Conservation (phyloP, 2,329 filamentous ascomycete genomes). For the Alternaria rosae region DNA sequence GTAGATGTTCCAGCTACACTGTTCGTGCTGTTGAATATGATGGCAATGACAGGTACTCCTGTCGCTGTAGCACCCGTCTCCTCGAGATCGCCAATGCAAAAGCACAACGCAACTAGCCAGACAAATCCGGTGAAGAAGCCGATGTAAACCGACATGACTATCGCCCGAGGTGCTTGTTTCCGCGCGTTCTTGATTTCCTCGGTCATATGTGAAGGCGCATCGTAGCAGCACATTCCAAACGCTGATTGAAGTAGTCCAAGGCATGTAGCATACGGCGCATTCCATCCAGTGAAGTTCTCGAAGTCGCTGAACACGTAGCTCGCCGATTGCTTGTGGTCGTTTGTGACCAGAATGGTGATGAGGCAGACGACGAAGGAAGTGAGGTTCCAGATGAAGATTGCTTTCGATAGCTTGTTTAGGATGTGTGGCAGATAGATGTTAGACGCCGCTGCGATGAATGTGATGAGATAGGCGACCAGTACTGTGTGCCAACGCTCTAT, state of each 20-base stretch:
- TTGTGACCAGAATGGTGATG: slow-evolving; percentile 61
- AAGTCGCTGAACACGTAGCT: slow-evolving; percentile 65
- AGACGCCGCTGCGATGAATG: slow-evolving; percentile 53
- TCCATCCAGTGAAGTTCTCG: slow-evolving; percentile 63
- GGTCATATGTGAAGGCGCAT: slow-evolving; percentile 60
- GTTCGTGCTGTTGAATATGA: slow-evolving; percentile 59
- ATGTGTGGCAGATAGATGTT: slow-evolving; percentile 61
- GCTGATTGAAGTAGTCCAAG: slow-evolving; percentile 63
- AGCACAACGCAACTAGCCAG: slow-evolving; percentile 51
- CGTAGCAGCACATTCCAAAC: slow-evolving; percentile 64
- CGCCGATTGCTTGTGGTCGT: slow-evolving; percentile 62
- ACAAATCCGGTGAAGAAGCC: slow-evolving; percentile 51
- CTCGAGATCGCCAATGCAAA: slow-evolving; percentile 55
- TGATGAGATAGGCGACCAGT: slow-evolving; percentile 60
- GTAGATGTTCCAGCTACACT: slow-evolving; percentile 56
- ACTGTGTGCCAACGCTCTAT: slow-evolving; percentile 66
- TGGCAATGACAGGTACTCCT: slow-evolving; percentile 62
- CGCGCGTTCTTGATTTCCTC: slow-evolving; percentile 63
- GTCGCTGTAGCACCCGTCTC: slow-evolving; percentile 55
- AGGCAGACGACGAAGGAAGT: slow-evolving; percentile 61
- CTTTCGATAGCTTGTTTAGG: slow-evolving; percentile 60
- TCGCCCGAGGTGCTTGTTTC: slow-evolving; percentile 58
- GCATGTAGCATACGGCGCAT: slow-evolving; percentile 59
- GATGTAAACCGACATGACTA: slow-evolving; percentile 50
- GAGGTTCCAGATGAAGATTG: slow-evolving; percentile 63